Base-by-base conservation (phyloP, 1,139 yeast species). In the Yamadazyma triangularis region DNA sequence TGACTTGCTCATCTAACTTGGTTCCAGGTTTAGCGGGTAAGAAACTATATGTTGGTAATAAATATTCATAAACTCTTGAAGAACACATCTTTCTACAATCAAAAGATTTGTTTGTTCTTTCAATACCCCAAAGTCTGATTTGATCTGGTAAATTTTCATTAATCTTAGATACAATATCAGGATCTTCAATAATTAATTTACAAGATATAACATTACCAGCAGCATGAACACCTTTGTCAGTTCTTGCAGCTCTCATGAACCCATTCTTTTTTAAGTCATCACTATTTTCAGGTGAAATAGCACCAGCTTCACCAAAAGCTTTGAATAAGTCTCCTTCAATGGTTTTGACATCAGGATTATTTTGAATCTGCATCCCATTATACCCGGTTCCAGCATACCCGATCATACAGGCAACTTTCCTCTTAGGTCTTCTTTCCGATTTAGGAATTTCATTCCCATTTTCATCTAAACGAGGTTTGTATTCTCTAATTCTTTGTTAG, bases 331-430 rank as follows among this genome's bases (percentile, higher is more conserved):
- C 96, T 10, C 91, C 91, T 57, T 91, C 99, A 46, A 91, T 93
- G 10, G 99, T 91, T 50, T 78, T 79, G 32, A 79, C 79, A 19
- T 91, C 95, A 4, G 96, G 95, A 50, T 88, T 89, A 36, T 63
- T 64, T 38, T 68, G 73, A 43, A 85, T 67, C 58, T 91, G 99
- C 95, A 91, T 87, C 9, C 99, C 99, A 56, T 87, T 94, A 58
- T 89, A 91, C 0, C 98, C 98, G 0, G 97, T 82, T 29, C 99
- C 99, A 57, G 97, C 91, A 61, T 91, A 91, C 2, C 99, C 98
- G 45, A 91, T 70, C 79, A 88, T 71, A 43, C 86, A 82, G 0
- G 96, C 97, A 14, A 88, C 96, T 56, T 91, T 91, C 39, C 74
- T 70, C 62, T 83, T 83, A n/a, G 93, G 93, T 44, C 67, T 69